Evolutionary conservation across 2,329 filamentous ascomycete genomes (phyloP), one percentile per base, ranked within the genome.

Genomic region (Elsinoe arachidis): DNA sequence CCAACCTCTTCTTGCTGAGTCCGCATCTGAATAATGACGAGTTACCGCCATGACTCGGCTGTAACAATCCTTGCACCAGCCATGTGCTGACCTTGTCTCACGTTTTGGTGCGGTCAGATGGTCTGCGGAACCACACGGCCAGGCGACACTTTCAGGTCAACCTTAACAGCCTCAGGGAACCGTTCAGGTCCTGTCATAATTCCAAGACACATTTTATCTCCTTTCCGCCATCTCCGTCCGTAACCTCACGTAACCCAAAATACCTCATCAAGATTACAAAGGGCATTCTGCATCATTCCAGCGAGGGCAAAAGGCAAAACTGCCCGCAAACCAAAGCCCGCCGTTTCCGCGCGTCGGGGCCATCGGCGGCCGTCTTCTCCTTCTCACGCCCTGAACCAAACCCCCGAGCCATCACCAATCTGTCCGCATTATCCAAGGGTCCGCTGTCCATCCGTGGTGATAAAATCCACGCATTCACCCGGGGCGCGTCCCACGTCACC

Each of bases 31-130:
- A 30, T 30, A 30, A 30, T 30, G 26, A 30, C 26, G 26, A 30
- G 26, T 30, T 30, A 51, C 15, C 2, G 21, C 41, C 21, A 26
- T 53, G 49, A 37, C 34, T 39, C 19, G 49, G 49, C 49, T 53
- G 49, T 53, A 39, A 53, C 15, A 26, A 39, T 38, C 19, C 35
- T 35, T 23, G 19, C 21, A 26, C 33, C 49, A 53, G 49, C 26
- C 49, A 39, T 53, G 49, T 53, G 49, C 49, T 53, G 49, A 53
- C 49, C 17, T 34, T 53, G 49, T 53, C 49, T 53, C 49, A 53
- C n/a, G 23, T 53, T 30, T 9, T 19, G 34, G 23, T 53, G 33
- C 49, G 49, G 49, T 53, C 49, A 53, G 49, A 53, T 53, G 49
- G 33, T 21, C 17, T 15, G 19, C 49, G 33, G 49, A 37, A 53